phyloP scores from a whole-genome alignment of 306 rosid genomes.

The Urtica urens region DNA sequence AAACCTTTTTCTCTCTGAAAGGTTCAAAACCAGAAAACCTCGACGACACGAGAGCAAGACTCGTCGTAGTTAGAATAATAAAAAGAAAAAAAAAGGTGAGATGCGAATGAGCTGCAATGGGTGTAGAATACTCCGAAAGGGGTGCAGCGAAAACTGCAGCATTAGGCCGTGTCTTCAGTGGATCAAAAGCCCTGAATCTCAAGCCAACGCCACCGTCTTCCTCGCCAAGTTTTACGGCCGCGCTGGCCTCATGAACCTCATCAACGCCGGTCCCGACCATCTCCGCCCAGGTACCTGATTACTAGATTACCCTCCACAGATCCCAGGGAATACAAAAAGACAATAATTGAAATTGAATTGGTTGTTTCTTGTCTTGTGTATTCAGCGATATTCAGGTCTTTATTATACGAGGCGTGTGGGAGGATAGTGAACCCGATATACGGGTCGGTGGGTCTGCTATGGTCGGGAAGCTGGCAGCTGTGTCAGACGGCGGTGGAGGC shows the following conservation, averaged over 20 bases:
- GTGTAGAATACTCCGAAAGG: constrained; percentile 77
- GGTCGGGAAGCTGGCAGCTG: constrained; percentile 97
- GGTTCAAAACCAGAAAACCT: neutral
- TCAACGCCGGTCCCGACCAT: constrained; percentile 90
- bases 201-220: constrained; percentile 90
- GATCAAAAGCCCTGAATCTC: constrained; percentile 90
- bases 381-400: constrained; percentile 72
- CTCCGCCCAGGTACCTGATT: constrained; percentile 86
- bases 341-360: too few species aligned
- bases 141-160: constrained; percentile 89
- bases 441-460: constrained; percentile 86
- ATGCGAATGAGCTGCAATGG: constrained; percentile 99
- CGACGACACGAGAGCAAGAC: neutral
- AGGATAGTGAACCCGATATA: constrained; percentile 91
- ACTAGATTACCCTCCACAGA: neutral
- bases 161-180: constrained; percentile 84
- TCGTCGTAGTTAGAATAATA: neutral
- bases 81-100: constrained; percentile 13
- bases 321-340: too few species aligned
- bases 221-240: constrained; percentile 96
- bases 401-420: constrained; percentile 89
- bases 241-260: constrained; percentile 91
- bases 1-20: neutral
- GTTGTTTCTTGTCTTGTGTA: neutral
- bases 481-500: constrained; percentile 92